Evolutionary conservation across 1,284 basidiomycete genomes (phyloP), one percentile per base, ranked within the genome.

Genomic region (Ganoderma sp.): DNA sequence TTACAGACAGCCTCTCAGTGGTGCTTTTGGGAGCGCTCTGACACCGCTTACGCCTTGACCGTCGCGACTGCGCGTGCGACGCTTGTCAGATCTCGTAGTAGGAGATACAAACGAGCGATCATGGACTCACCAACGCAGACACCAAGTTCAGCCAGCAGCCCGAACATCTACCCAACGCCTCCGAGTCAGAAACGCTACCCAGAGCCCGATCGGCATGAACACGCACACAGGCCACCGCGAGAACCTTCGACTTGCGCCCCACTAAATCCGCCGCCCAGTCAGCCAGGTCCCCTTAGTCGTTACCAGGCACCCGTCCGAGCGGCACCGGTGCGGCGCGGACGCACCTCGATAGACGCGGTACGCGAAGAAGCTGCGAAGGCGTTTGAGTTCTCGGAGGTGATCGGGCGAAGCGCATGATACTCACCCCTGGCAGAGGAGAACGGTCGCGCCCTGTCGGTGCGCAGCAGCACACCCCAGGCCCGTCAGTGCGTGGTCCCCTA

Each of bases 311-410:
- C 22, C 22, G 10, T 52, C 22, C 32, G 32, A 32, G 14, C 22
- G 48, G 10, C 48, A 52, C 48, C 22, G 22, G 25, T 52, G 48
- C 22, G 48, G 25, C n/a, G 48, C 48, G 48, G 25, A 52, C 48
- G 22, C 48, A 52, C 48, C 48, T 52, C 48, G 48, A 52, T 52
- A 52, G 48, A 52, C 48, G 48, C 48, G 48, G 48, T 52, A 52
- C 5, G 48, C 48, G 22, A 52, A 52, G 22, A 52, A 52, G 48
- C 48, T 52, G 48, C 48, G 48, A 25, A 52, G 48, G 48, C 48
- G 48, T 25, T 52, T 52, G 9, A 14, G 25, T 12, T 10, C 25
- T 52, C 22, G 22, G 3, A 52, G 28, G 25, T 25, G 48, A 25
- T 14, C n/a, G n/a, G 48, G 22, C 12, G 10, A 25, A 52, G 22